phyloP scores from a whole-genome alignment of 257 asterid genomes.

The Salvia splendens region DNA sequence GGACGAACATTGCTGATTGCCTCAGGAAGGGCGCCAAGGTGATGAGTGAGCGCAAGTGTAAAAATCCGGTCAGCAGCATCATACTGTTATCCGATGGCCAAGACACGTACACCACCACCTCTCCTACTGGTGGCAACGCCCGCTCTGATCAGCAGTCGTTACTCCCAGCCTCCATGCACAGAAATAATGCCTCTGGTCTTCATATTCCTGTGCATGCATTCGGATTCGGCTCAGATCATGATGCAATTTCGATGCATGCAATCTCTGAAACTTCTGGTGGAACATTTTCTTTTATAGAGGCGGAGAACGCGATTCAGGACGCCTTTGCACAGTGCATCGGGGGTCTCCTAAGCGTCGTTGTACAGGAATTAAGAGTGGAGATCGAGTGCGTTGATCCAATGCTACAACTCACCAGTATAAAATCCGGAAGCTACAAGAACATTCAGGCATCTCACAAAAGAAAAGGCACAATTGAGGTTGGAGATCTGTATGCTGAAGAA shows the following conservation, averaged over 20 bases:
- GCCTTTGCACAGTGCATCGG: conserved; percentile 99
- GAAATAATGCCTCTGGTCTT: conserved; percentile 35
- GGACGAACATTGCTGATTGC: conserved; percentile 81
- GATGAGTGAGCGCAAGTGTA: conserved; percentile 67
- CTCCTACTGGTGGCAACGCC: conserved; percentile 29
- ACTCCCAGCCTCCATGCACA: conserved; percentile 64
- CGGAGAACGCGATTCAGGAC: conserved; percentile 81
- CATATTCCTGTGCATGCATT: conserved; percentile 79
- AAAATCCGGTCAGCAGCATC: conserved; percentile 68
- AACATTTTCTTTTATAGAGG: conserved; percentile 90
- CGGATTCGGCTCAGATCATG: conserved; percentile 94
- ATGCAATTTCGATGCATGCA: conserved; percentile 72
- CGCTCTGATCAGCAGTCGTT: conserved; percentile 37
- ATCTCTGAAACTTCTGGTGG: conserved; percentile 89
- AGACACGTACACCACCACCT: conserved; percentile 57
- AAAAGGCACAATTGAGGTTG: conserved; percentile 61
- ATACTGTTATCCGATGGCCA: conserved; percentile 92
- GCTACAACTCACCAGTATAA: conserved; percentile 51
- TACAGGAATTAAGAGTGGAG: conserved; percentile 63
- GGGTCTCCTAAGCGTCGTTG: conserved; percentile 82
- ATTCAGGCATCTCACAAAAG: conserved; percentile 44
- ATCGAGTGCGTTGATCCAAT: conserved; percentile 61
- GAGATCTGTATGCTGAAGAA: conserved; percentile 91
- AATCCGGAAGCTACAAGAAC: conserved; percentile 75
- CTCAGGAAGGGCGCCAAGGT: conserved; percentile 77